Base-by-base conservation (phyloP, 2,329 filamentous ascomycete species). In the Aspergillus amoenus region DNA sequence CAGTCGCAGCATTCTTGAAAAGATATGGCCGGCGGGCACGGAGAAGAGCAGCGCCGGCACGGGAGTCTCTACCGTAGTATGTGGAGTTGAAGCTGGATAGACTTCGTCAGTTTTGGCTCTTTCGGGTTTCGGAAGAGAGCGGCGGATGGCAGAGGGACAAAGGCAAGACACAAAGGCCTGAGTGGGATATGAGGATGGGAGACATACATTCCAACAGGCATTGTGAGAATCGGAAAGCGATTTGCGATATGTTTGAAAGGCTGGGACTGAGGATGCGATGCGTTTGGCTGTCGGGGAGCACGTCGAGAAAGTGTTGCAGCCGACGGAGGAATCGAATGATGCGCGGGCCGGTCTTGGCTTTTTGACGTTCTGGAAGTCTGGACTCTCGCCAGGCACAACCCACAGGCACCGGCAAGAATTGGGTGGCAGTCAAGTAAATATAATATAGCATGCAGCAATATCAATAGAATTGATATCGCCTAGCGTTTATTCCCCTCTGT, bases 21-120 rank as follows among this genome's bases (percentile, higher is more conserved):
- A 99, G 83, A 75, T 95, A 99, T 49, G 94, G 94, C 67, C 91
- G 87, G 68, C 95, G 88, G 55, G 94, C 93, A 71, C 94, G 90
- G 73, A 97, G 88, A 63, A 99, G 87, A 55, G 95, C 90, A 48
- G 92, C 88, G 60, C 90, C 90, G 76, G 95, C 92, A 64, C 89
- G 88, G 78, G 90, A 90, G 70, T 89, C 84, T 72, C 88, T 87
- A 78, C 96, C 90, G 82, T 97, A 99, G 83, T 99, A 99, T 64
- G 91, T 92, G 32, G 88, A 89, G 69, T 87, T 87, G 70, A 86
- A 78, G 60, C 83, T 85, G 60, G n/a, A 37, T 9, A 12, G 45
- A n/a, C 18, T 32, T 24, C 34, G 22, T 57, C 24, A 56, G 54
- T 41, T 61, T 30, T 52, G 41, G 41, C 30, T 49, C 5, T 42